phyloP scores from a whole-genome alignment of 2,329 filamentous ascomycete genomes.

The Celoporthe dispersa region DNA sequence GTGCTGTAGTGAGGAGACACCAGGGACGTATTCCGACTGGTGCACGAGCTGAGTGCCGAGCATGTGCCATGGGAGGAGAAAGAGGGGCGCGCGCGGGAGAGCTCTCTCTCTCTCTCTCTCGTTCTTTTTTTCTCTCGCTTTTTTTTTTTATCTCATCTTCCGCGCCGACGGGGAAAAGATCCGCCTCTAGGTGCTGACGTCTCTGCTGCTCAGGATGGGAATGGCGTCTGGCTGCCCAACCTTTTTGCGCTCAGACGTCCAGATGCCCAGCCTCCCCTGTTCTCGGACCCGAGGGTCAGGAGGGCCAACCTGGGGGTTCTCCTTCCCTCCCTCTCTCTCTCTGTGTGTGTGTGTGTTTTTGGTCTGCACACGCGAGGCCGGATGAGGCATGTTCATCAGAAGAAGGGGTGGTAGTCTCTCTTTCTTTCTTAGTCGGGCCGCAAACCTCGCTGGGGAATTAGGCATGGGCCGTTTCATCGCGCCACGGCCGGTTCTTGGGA shows the following conservation, averaged over 20 bases:
- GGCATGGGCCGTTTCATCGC: not conserved
- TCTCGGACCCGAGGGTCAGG: not conserved
- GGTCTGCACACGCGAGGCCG: not conserved
- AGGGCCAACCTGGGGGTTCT: not conserved
- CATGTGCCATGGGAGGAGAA: not conserved
- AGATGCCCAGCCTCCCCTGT: not conserved
- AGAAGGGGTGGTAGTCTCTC: not conserved
- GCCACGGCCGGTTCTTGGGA: not conserved
- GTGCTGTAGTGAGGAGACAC: not conserved
- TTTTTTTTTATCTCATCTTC: not conserved
- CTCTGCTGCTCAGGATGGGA: not conserved
- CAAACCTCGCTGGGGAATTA: not conserved
- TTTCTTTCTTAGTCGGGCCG: not conserved
- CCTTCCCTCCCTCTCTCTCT: too few species aligned
- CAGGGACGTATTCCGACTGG: constrained; percentile 5
- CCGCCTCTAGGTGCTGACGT: not conserved
- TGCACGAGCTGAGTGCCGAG: not conserved
- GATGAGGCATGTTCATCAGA: not conserved
- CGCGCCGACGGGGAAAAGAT: not conserved
- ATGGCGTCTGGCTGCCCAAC: not conserved
- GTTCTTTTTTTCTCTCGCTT: too few species aligned
- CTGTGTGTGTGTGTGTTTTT: too few species aligned
- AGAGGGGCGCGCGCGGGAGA: too few species aligned
- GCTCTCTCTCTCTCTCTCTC: not conserved
- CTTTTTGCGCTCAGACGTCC: too few species aligned